Evolutionary conservation across 805 yeast species (phyloP), one percentile per base, ranked within the genome.

Genomic region (Candida loeiensis): DNA sequence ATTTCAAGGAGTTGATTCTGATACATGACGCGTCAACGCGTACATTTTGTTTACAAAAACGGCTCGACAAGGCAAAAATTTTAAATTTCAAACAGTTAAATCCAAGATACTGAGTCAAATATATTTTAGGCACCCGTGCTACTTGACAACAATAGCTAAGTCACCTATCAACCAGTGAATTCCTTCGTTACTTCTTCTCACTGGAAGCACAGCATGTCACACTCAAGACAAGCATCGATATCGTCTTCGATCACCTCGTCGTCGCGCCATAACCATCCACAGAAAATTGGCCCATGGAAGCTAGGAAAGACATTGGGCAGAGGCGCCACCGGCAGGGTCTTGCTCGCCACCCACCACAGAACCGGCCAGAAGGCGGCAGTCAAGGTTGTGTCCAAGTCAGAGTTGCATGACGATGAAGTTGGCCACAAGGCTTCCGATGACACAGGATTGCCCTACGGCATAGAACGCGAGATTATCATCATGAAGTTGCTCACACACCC

Each of bases 401-500:
- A 70, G 38, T 57, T 75, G 44, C 69, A 61, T 47, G 65, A 67
- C 21, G 49, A 55, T 44, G 58, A 51, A 18, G 48, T 40, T 17
- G 46, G 56, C 14, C 46, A 48, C 44, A 56, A 55, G 49, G 63
- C 65, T 3, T 49, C 64, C 36, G 78, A 74, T 42, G 73, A 74
- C n/a, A 66, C 72, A 12, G 87, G 88, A 1, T 73, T 85, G 43
- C 95, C 96, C 2, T 89, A 91, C 59, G 99, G 99, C 28, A 91
- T 93, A 33, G 99, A 93, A 64, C 77, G 98, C 49, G 99, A 93
- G 59, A 95, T 93, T 47, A 90, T 93, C 52, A 93, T 93, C 51
- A 93, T 91, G 99, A 93, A 93, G 64, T 73, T 93, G 30, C 78
- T 93, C 34, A 86, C 93, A 45, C 98, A 93, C 61, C 88, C 95